Evolutionary conservation across 2,329 filamentous ascomycete genomes (phyloP).

Genomic region (Monascus ruber): DNA sequence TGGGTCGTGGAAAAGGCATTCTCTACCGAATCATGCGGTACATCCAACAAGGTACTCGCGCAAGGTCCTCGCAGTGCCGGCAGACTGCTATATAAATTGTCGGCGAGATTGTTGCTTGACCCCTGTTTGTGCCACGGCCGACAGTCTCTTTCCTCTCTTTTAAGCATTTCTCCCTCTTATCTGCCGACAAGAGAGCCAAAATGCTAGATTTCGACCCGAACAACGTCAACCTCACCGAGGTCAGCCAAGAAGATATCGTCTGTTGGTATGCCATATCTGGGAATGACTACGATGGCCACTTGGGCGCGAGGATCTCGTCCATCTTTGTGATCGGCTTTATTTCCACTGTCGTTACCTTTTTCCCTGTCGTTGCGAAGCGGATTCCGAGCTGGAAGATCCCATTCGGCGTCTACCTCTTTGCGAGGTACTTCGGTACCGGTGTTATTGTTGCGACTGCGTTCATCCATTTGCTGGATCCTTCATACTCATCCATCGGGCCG

Average conservation of each 20-base stretch:
- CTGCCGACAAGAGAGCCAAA: too few relatives aligned
- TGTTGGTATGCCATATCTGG: conserved; percentile 37
- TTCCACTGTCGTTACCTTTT: conserved; percentile 32
- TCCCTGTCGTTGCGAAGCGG: conserved; percentile 37
- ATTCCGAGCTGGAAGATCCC: conserved; percentile 27
- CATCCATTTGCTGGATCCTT: conserved; percentile 38
- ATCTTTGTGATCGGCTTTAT: conserved; percentile 36
- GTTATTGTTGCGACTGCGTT: conserved; percentile 39
- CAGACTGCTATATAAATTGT: too few relatives aligned
- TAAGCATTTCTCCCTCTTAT: too few relatives aligned
- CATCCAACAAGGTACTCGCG: too few relatives aligned
- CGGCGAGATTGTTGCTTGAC: too few relatives aligned
- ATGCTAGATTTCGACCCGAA: conserved; percentile 25
- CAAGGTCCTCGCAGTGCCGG: too few relatives aligned
- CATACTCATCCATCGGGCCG: conserved; percentile 35
- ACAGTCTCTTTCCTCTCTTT: too few relatives aligned
- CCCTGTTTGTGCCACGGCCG: too few relatives aligned
- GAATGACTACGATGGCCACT: conserved; percentile 45
- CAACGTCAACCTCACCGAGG: conserved; percentile 34
- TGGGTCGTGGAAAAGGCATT: too few relatives aligned
- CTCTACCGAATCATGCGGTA: too few relatives aligned
- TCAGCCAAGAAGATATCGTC: conserved; percentile 34
- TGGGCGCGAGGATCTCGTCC: conserved; percentile 33
- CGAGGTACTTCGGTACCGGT: conserved; percentile 37
- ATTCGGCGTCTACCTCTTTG: conserved; percentile 35